phyloP scores from a whole-genome alignment of 176 grass and related monocot species.

The Avena eriantha region DNA sequence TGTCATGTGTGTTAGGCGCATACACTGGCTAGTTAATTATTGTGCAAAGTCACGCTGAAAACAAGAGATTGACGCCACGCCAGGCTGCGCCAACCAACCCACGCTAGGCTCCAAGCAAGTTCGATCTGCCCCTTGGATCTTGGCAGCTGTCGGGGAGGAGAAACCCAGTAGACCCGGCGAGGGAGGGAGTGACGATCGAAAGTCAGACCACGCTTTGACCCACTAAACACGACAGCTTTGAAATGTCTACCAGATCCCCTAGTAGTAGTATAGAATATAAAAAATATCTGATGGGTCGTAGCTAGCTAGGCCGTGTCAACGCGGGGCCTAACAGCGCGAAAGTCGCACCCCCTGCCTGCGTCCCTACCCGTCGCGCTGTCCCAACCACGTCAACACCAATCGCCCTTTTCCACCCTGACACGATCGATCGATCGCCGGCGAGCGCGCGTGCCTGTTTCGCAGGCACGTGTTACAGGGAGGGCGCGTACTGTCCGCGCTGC shows the following conservation, averaged over 20 bases:
- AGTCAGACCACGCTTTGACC: constrained; percentile 46
- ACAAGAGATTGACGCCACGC: background rate
- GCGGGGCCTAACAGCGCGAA: constrained; percentile 30
- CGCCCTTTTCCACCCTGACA: background rate
- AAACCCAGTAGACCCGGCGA: background rate
- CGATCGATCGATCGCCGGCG: background rate
- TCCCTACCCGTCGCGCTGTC: background rate
- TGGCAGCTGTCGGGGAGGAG: constrained; percentile 27
- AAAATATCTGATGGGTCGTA: no score
- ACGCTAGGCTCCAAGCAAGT: constrained; percentile 11
- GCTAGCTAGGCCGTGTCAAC: constrained; percentile 38
- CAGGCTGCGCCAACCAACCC: background rate
- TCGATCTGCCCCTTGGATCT: background rate
- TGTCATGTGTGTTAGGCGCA: constrained; percentile 37
- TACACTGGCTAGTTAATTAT: background rate
- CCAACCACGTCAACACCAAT: constrained; percentile 15
- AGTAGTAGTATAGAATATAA: no score
- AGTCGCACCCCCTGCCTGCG: constrained; percentile 4
- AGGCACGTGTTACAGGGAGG: constrained; percentile 43
- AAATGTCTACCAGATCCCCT: no score
- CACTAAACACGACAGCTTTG: background rate
- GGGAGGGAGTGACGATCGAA: background rate
- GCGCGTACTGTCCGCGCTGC: background rate
- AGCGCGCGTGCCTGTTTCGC: background rate
- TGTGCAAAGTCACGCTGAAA: background rate